A percentile compares a stretch with the other conserved stretches of the same genome.
Conservation (phyloP, 257 asterid genomes). For the Salvia hispanica region DNA sequence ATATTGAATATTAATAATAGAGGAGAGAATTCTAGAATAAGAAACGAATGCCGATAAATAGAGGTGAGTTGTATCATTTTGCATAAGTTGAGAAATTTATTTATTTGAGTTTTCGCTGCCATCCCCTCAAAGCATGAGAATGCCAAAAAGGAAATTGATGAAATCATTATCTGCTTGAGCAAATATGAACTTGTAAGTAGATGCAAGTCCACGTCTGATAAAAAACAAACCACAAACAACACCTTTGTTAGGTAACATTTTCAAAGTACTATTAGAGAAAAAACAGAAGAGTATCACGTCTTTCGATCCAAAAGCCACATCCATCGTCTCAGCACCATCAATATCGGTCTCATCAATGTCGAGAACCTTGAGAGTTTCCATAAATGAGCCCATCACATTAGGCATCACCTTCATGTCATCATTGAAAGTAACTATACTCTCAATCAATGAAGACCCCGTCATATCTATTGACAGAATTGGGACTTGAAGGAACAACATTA, state of each 20-base stretch:
- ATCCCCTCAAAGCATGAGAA: too few species aligned
- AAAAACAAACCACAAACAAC: neutral
- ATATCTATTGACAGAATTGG: too few species aligned
- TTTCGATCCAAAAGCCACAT: neutral
- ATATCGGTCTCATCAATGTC: neutral
- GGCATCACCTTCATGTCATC: conserved; percentile 30
- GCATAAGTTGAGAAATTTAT: too few species aligned
- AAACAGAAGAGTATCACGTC: conserved; percentile 1
- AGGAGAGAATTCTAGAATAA: too few species aligned
- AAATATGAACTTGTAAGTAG: conserved; percentile 18
- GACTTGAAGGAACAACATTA: neutral
- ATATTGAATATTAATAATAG: too few species aligned
- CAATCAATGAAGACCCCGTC: conserved; percentile 22
- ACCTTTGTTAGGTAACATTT: too few species aligned
- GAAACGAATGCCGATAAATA: too few species aligned
- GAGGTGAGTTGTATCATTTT: too few species aligned
- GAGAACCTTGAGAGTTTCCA: conserved; percentile 9
- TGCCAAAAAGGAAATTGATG: neutral
- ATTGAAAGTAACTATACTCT: neutral
- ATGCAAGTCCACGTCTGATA: conserved; percentile 24
- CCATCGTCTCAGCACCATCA: neutral
- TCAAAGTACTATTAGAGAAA: neutral
- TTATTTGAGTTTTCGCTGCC: too few species aligned
- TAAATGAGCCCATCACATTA: neutral
- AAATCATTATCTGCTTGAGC: conserved; percentile 12